Evolutionary conservation across 768 basidiomycete genomes (phyloP), one percentile per base, ranked within the genome.

Genomic region (Coprinellus micaceus): DNA sequence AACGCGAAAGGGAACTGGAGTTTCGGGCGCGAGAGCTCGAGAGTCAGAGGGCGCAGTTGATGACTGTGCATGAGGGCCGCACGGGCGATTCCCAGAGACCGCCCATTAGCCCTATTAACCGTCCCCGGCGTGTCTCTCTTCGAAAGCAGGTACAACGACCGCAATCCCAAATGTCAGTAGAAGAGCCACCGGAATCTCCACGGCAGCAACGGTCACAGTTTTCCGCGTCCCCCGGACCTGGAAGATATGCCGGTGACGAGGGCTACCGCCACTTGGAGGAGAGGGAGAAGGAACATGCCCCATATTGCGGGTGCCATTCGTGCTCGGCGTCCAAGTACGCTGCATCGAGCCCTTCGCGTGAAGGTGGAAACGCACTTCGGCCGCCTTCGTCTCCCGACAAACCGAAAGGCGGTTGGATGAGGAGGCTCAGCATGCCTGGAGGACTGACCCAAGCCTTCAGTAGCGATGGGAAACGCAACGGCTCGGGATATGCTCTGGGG

Each of bases 391-490:
- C 62, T 46, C 65, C 78, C 41, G 80, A 83, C 52, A 85, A 85
- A 61, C 75, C 83, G 9, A 86, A 80, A 56, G 64, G 66, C 9
- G 81, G 86, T 0, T 91, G 89, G 89, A 88, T 91, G 59, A 74
- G 88, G 21, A 74, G 88, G 53, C 66, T 91, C 56, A 91, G 89
- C 61, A 88, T 91, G 86, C 88, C 88, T 1, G 81, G 56, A 15
- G 51, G 48, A 4, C 41, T 81, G 3, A 75, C 75, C 41, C 76
- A 77, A 45, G 81, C 83, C 33, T 84, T 89, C 64, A 79, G 77
- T 5, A 70, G 81, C 24, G 86, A 88, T 49, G 75, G 77, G 50
- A 82, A 79, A 71, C 72, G 68, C 60, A 68, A 64, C 37, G 67
- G 62, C 47, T 58, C 59, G 2, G 59, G 61, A 49, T 69, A 68